A percentile compares a stretch with the other conserved stretches of the same genome.
Evolutionary conservation across 129 eudicot genomes (phyloP).

Genomic region (Arctium minus): DNA sequence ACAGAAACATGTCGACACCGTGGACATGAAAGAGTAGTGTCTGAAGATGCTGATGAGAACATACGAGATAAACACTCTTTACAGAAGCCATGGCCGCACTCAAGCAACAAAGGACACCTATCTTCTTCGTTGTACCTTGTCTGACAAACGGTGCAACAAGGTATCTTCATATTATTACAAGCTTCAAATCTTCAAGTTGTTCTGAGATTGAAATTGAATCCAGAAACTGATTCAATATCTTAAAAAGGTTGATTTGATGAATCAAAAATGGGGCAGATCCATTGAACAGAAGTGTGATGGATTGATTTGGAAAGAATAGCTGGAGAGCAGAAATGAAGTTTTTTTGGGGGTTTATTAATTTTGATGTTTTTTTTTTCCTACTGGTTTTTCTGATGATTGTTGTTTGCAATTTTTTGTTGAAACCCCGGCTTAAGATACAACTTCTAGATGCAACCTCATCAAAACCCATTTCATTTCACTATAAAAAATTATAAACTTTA

Average conservation of each 20-base stretch:
- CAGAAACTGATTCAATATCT: conserved; percentile 14
- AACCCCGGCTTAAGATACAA: background rate
- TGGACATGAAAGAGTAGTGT: conserved; percentile 70
- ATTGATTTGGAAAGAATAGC: conserved; percentile 32
- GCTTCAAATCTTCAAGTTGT: background rate
- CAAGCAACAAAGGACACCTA: conserved; percentile 74
- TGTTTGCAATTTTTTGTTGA: background rate
- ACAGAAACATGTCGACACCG: conserved; percentile 87
- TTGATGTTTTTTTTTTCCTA: background rate
- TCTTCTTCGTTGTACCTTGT: conserved; percentile 80
- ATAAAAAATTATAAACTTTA: no score
- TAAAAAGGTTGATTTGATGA: background rate
- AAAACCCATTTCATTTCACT: no score
- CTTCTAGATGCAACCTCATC: no score
- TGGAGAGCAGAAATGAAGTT: conserved; percentile 24
- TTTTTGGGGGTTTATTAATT: conserved; percentile 19
- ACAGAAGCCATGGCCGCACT: conserved; percentile 95
- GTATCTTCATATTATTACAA: conserved; percentile 54
- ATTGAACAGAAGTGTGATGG: conserved; percentile 16
- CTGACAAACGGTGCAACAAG: conserved; percentile 81
- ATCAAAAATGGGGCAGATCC: conserved; percentile 28
- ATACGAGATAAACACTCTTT: conserved; percentile 69
- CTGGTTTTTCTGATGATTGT: background rate
- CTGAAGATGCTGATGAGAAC: conserved; percentile 60
- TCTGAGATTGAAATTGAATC: background rate